A percentile compares a stretch with the other conserved stretches of the same genome.
phyloP scores from a whole-genome alignment of 2,329 filamentous ascomycete genomes.

The Teratosphaeria destructans region DNA sequence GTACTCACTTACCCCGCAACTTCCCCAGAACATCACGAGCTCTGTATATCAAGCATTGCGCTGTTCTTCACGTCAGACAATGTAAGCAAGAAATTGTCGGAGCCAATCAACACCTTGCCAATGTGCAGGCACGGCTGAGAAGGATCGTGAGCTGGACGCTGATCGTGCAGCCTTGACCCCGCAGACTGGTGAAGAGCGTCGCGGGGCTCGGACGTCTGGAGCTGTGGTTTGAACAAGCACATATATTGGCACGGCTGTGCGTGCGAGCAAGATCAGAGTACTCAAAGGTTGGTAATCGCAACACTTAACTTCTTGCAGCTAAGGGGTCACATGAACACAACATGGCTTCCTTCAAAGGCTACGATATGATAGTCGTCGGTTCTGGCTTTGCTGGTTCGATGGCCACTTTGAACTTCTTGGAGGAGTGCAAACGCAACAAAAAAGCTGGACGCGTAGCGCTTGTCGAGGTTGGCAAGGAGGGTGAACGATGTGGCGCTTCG shows the following conservation, averaged over 20 bases:
- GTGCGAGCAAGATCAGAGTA: background rate
- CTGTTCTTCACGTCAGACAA: background rate
- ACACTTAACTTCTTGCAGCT: background rate
- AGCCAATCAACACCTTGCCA: background rate
- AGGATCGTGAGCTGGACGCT: background rate
- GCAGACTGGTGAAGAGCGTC: background rate
- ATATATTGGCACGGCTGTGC: background rate
- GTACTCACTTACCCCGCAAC: background rate
- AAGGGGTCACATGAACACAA: background rate
- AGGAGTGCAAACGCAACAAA: slow-evolving; percentile 26
- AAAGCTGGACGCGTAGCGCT: slow-evolving; percentile 30
- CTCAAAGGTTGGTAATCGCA: background rate
- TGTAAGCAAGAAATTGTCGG: background rate
- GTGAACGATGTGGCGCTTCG: slow-evolving; percentile 31
- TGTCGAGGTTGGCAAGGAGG: slow-evolving; percentile 30
- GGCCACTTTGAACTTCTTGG: slow-evolving; percentile 32
- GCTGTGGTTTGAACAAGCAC: background rate
- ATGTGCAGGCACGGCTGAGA: background rate
- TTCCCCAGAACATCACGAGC: background rate
- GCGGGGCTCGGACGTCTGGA: background rate
- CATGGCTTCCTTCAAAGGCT: slow-evolving; percentile 22
- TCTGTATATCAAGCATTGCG: background rate
- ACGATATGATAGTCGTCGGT: slow-evolving; percentile 32
- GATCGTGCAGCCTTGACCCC: background rate
- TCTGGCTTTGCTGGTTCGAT: slow-evolving; percentile 33